Evolutionary conservation across 2,329 filamentous ascomycete species (phyloP), one percentile per base, ranked within the genome.

Genomic region (Lasiodiplodia sp.): DNA sequence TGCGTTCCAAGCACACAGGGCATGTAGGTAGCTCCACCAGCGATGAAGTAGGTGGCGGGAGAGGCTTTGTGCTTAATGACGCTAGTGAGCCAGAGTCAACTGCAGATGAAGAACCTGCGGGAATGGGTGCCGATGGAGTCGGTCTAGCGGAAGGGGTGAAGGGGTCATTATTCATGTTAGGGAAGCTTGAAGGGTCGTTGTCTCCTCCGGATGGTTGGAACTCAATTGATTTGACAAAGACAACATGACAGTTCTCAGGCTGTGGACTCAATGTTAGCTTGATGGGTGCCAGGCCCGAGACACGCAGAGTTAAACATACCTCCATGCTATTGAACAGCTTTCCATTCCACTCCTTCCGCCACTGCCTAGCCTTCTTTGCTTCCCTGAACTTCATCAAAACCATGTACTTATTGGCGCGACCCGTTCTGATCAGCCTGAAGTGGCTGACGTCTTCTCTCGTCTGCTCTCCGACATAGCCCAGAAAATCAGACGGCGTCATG

Each of bases 171-270:
- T 83, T 87, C 72, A 88, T 85, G 73, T 88, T 85, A 7, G 89
- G 88, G 74, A 90, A 87, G 71, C 83, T 87, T 1, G 81, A 81
- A 8, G 81, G 79, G 69, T 78, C 73, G 76, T 75, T 72, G 78
- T 83, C 77, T 12, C 78, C 72, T 53, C 76, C 82, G 21, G 91
- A 87, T 16, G 87, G 89, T 76, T 94, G 88, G 72, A 97, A 94
- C 47, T 92, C 92, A 73, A 98, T 96, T 2, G 92, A 94, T 78
- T 93, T 96, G 79, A 99, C 91, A 78, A 97, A 97, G 5, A 97
- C 93, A 55, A 97, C 93, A 81, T 97, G 94, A 78, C 95, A 98
- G 60, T 94, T 93, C 81, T 98, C 94, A 49, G 94, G 92, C 92
- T 93, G 73, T 49, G 72, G 64, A 28, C 25, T 63, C 23, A 12